Evolutionary conservation across 768 basidiomycete genomes (phyloP).

Genomic region (Pilatotrama ljubarskyi): DNA sequence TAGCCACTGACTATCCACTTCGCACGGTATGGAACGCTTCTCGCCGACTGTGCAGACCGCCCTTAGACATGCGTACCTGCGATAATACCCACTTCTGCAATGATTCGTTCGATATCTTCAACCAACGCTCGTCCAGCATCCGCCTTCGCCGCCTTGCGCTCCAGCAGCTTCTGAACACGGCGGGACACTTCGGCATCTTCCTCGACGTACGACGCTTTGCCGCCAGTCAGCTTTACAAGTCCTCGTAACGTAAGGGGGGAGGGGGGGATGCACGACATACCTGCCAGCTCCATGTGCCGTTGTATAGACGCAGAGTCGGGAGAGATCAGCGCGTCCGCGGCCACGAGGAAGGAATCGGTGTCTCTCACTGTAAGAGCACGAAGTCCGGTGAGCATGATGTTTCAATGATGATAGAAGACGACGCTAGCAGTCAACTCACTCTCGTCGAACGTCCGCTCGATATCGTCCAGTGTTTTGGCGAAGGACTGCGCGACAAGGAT

Average conservation of each 20-base stretch:
- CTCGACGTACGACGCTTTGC: not conserved
- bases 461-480: not conserved
- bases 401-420: not conserved
- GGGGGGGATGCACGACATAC: not conserved
- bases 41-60: no score
- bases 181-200: constrained; percentile 2
- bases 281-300: not conserved
- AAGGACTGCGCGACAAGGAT: not conserved
- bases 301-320: not conserved
- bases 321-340: not conserved
- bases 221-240: no score
- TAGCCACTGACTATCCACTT: no score
- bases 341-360: constrained; percentile 1
- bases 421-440: not conserved
- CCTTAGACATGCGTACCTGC: not conserved
- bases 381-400: not conserved
- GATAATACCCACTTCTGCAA: constrained; percentile 13
- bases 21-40: no score
- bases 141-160: constrained; percentile 20
- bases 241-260: not conserved
- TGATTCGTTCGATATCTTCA: constrained; percentile 17
- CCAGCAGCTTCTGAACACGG: constrained; percentile 11
- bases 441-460: not conserved
- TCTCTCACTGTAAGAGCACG: not conserved
- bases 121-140: constrained; percentile 7